A percentile compares a stretch with the other conserved stretches of the same genome.
Evolutionary conservation across 495 filamentous ascomycete species (phyloP).

Genomic region (Penicillium coprophilum): DNA sequence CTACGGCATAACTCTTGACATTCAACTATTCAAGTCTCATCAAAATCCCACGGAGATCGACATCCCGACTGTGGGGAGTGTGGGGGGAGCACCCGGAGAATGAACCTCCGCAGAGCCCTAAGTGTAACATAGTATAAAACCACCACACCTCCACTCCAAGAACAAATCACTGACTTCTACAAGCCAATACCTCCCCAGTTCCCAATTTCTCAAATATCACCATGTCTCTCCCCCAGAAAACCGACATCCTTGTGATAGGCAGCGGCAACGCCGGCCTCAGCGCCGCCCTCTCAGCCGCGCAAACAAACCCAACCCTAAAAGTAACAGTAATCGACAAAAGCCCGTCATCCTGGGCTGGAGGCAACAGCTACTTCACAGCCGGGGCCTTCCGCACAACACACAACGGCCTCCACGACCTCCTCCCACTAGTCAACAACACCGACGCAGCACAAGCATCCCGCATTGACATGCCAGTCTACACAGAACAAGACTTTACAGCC

Average conservation of each 20-base stretch:
- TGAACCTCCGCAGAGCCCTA: slow-evolving; percentile 11
- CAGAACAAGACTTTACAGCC: slow-evolving; percentile 39
- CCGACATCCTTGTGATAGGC: slow-evolving; percentile 55
- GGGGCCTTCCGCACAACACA: slow-evolving; percentile 54
- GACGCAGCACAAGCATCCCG: slow-evolving; percentile 26
- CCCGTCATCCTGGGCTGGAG: slow-evolving; percentile 52
- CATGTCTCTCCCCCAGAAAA: neutral
- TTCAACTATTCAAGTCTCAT: neutral
- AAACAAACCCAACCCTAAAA: slow-evolving; percentile 30
- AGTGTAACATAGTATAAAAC: neutral
- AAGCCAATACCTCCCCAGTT: neutral
- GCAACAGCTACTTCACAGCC: slow-evolving; percentile 60
- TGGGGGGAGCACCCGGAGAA: slow-evolving; percentile 7
- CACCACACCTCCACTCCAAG: neutral
- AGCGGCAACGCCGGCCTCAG: slow-evolving; percentile 60
- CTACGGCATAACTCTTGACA: neutral
- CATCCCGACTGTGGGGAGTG: slow-evolving; percentile 17
- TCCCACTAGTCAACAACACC: slow-evolving; percentile 52
- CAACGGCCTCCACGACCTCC: slow-evolving; percentile 45
- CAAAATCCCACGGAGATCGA: slow-evolving; percentile 7
- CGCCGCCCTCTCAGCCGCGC: slow-evolving; percentile 50
- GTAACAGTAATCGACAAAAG: slow-evolving; percentile 56
- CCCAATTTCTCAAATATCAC: neutral
- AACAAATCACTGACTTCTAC: neutral
- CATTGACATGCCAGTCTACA: slow-evolving; percentile 51